Evolutionary conservation across 148 eudicot species (phyloP).

Genomic region (Rhododendron ovatum): DNA sequence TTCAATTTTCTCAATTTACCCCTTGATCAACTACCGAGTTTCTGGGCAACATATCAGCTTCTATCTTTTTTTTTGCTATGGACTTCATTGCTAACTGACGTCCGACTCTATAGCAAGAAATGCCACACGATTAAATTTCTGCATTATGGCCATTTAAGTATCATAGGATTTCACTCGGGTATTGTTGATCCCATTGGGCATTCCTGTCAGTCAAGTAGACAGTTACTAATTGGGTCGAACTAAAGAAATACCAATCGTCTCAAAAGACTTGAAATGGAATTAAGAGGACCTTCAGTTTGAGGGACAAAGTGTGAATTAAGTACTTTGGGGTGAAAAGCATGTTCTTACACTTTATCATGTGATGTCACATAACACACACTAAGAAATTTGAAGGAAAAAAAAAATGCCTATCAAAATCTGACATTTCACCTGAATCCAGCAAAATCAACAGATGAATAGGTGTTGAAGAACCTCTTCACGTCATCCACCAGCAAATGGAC

Average conservation of each 20-base stretch:
- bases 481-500: constrained; percentile 70
- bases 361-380: not conserved
- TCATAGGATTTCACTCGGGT: not conserved
- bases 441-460: constrained; percentile 76
- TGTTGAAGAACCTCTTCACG: constrained; percentile 43
- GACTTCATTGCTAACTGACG: not conserved
- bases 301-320: too few species aligned
- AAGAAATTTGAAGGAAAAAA: not conserved
- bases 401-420: not conserved
- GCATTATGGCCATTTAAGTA: not conserved
- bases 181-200: too few species aligned
- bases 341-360: not conserved
- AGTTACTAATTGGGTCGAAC: too few species aligned
- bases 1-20: not conserved
- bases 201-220: not conserved
- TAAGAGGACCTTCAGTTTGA: not conserved
- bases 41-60: not conserved
- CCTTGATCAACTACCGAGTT: not conserved
- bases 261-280: too few species aligned
- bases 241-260: not conserved
- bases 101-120: not conserved
- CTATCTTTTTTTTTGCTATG: too few species aligned
- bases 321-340: too few species aligned
- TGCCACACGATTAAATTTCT: not conserved
- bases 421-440: constrained; percentile 64